phyloP scores from a whole-genome alignment of 768 basidiomycete genomes.

The Xerocomus spinulosus region DNA sequence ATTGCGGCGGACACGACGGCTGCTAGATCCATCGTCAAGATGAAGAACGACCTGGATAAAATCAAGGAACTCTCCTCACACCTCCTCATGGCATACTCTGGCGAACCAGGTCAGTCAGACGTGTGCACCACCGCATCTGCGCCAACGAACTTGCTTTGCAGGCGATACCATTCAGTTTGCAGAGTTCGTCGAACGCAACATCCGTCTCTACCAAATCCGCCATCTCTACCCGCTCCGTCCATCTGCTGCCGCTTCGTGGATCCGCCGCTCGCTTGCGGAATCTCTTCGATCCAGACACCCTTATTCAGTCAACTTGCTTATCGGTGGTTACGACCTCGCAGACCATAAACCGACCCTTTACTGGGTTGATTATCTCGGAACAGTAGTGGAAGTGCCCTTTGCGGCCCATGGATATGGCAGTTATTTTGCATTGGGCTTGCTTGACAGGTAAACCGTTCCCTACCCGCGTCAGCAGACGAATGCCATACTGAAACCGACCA shows the following conservation, averaged over 20 bases:
- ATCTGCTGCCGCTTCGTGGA: conserved; percentile 90
- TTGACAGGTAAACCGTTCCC: conserved; percentile 64
- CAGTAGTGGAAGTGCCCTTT: conserved; percentile 83
- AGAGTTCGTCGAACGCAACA: conserved; percentile 93
- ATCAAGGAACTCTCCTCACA: conserved; percentile 89
- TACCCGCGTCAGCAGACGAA: neutral
- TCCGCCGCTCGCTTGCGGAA: conserved; percentile 83
- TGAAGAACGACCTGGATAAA: conserved; percentile 97
- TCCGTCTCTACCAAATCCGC: conserved; percentile 93
- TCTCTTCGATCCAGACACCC: conserved; percentile 84
- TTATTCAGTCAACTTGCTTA: conserved; percentile 87
- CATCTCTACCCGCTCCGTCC: conserved; percentile 88
- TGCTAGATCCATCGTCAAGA: conserved; percentile 90
- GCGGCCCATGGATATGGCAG: conserved; percentile 94
- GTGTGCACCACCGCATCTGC: neutral
- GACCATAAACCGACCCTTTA: conserved; percentile 71
- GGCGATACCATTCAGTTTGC: conserved; percentile 97
- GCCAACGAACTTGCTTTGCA: conserved; percentile 24
- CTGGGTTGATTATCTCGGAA: conserved; percentile 97
- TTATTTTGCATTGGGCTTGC: conserved; percentile 87
- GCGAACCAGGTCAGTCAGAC: conserved; percentile 70
- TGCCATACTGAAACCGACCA: neutral
- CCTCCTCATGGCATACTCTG: conserved; percentile 91
- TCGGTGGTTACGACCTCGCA: conserved; percentile 89
- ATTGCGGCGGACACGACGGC: conserved; percentile 89